A percentile compares a stretch with the other conserved stretches of the same genome.
Evolutionary conservation across 179 eudicot genomes (phyloP).

Genomic region (Camellia oleifera): DNA sequence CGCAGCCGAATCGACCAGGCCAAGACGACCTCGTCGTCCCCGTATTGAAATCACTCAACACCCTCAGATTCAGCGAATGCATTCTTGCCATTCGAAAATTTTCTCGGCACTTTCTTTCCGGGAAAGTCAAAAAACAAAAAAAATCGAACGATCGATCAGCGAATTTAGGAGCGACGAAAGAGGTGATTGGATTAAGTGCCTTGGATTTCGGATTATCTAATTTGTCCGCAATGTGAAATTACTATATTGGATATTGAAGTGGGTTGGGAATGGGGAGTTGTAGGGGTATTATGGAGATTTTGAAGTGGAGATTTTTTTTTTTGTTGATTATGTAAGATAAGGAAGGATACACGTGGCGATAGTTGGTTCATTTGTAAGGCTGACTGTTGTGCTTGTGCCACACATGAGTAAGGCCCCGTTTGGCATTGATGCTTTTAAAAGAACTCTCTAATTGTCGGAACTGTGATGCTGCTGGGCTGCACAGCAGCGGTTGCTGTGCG

Average conservation of each 20-base stretch:
- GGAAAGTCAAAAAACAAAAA: background rate
- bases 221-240: background rate
- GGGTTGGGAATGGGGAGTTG: background rate
- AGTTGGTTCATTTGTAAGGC: background rate
- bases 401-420: too few relatives aligned
- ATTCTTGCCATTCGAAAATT: constrained; percentile 20
- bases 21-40: constrained; percentile 23
- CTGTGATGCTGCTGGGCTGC: too few relatives aligned
- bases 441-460: too few relatives aligned
- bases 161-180: background rate
- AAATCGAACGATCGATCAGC: background rate
- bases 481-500: too few relatives aligned
- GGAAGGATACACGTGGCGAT: background rate
- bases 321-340: background rate
- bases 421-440: too few relatives aligned
- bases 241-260: background rate
- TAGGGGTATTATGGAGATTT: constrained; percentile 5
- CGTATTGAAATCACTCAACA: constrained; percentile 41
- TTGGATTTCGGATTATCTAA: background rate
- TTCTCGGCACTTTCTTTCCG: constrained; percentile 4
- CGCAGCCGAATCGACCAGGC: constrained; percentile 24
- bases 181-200: background rate
- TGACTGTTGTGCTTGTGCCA: background rate
- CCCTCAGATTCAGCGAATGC: constrained; percentile 60
- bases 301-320: background rate